Base-by-base conservation (phyloP, 768 basidiomycete genomes). In the Agrocybe praecox region DNA sequence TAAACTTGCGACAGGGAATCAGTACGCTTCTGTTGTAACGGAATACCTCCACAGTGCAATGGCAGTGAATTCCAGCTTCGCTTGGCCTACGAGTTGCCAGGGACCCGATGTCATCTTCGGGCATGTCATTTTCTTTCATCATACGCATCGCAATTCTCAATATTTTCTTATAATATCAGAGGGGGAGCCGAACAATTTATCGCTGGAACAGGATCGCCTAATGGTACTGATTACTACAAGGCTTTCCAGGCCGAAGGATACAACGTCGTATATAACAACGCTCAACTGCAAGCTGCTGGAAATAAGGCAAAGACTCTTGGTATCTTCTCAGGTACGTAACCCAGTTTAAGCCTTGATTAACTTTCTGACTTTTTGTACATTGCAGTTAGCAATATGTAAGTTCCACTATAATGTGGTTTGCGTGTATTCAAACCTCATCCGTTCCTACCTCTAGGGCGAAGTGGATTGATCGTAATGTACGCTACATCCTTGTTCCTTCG, bases 101-200 rank as follows among this genome's bases (percentile, higher is more conserved):
- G 71, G 71, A 10, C 73, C 76, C 23, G 78, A 79, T 66, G 78
- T 79, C 22, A 69, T 79, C 54, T 76, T 78, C 42, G 78, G 77
- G 76, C 76, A 33, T 24, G 71, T 53, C 17, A 10, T 14, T 49
- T 21, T 58, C 7, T 48, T n/a, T 11, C 17, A 40, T 23, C 32
- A 42, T 12, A 52, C 9, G 21, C n/a, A 43, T 19, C 42, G 6
- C 32, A 34, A 9, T 22, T 42, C 15, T n/a, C 57, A 36, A 56
- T 36, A 6, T 45, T 10, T 6, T 45, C 2, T 21, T 40, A 11
- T 51, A n/a, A 11, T 42, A 26, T 8, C 59, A 76, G 75, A 53
- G 77, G 76, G 40, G 78, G 78, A 34, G 78, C 78, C 19, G 76
- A 79, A 59, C 70, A 75, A 47, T 79, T 79, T 58, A 70, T 79